Evolutionary conservation across 805 yeast genomes (phyloP).

Genomic region (Cyberlindnera veronae): DNA sequence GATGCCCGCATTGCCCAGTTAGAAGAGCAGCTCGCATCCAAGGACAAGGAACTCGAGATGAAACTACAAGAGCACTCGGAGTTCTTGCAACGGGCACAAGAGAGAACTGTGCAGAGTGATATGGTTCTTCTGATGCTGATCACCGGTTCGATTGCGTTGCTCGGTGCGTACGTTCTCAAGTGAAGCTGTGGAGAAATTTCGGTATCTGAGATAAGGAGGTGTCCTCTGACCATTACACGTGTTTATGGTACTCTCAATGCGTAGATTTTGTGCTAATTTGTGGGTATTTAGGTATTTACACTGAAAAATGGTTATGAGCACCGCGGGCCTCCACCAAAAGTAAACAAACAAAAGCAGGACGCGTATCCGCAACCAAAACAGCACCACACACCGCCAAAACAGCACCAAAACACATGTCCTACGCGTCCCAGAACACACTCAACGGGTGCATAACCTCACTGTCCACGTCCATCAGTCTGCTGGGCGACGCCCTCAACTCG

Average conservation of each 20-base stretch:
- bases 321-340: no score
- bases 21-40: background rate
- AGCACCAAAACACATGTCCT: slow-evolving; percentile 8
- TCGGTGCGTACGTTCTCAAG: slow-evolving; percentile 7
- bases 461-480: slow-evolving; percentile 32
- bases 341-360: no score
- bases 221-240: no score
- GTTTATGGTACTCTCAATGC: no score
- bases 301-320: no score
- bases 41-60: slow-evolving; percentile 2
- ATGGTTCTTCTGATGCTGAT: slow-evolving; percentile 6
- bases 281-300: no score
- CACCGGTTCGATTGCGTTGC: slow-evolving; percentile 3
- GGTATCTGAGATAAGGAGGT: no score
- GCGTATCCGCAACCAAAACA: no score
- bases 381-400: no score
- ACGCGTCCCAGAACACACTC: slow-evolving; percentile 16
- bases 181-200: no score
- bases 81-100: background rate
- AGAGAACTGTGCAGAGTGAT: slow-evolving; percentile 1
- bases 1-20: background rate
- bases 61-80: background rate
- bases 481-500: slow-evolving; percentile 32
- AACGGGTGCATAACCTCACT: slow-evolving; percentile 33
- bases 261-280: no score